Conservation (phyloP, 768 basidiomycete species). For the Suillus paluster region DNA sequence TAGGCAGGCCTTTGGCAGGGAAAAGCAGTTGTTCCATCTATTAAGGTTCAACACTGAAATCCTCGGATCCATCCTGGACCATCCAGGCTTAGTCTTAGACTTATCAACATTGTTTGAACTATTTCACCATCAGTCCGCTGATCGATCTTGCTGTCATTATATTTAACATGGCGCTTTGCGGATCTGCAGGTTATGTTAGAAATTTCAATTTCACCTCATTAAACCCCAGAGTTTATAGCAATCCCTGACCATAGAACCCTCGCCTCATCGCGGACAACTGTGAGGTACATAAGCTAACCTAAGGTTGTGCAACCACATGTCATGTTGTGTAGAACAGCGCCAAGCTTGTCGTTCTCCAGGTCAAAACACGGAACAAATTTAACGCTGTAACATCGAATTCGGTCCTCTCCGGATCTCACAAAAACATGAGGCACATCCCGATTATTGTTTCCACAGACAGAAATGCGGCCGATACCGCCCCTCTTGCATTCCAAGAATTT, state of each 20-base stretch:
- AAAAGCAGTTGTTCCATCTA: too few species aligned
- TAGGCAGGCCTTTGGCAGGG: too few species aligned
- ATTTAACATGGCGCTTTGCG: neutral
- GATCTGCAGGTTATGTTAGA: neutral
- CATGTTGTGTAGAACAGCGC: neutral
- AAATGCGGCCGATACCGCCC: slow-evolving; percentile 2
- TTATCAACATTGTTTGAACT: neutral
- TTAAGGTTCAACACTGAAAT: neutral
- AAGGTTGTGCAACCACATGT: neutral
- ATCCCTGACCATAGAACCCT: neutral
- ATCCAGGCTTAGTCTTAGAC: slow-evolving; percentile 2
- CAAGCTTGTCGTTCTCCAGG: neutral
- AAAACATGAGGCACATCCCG: neutral
- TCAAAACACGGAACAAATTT: neutral
- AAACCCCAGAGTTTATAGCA: neutral
- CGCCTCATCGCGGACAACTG: neutral
- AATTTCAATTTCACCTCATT: neutral
- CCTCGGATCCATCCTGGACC: neutral
- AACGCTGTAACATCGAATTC: slow-evolving; percentile 1
- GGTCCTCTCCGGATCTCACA: slow-evolving; percentile 7
- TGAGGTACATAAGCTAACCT: neutral
- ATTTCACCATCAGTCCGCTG: neutral
- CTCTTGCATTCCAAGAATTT: neutral
- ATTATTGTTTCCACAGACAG: neutral
- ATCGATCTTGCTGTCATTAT: neutral